Percentiles rank a stretch among this genome's conserved stretches.
Conservation (phyloP, 139 green algal species). For the Volvox africanus region DNA sequence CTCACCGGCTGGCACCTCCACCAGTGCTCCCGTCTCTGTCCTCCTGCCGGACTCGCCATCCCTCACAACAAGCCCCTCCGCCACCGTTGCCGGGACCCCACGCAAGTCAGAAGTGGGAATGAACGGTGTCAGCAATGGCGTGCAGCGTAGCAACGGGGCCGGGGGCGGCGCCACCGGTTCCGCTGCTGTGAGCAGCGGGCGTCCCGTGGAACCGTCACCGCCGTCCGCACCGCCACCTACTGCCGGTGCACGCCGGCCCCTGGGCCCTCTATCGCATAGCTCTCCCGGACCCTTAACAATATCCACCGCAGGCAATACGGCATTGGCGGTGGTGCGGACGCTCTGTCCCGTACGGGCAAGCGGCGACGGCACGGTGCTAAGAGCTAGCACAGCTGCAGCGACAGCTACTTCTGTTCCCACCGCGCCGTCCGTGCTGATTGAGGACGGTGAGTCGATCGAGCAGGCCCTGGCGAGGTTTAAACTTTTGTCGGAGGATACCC, state of each 20-base stretch:
- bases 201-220: background rate
- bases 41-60: background rate
- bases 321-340: too few relatives aligned
- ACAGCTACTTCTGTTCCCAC: background rate
- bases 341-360: too few relatives aligned
- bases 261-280: background rate
- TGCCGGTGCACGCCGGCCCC: background rate
- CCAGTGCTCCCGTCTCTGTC: background rate
- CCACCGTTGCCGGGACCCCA: background rate
- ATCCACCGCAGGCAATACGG: too few relatives aligned
- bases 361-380: background rate
- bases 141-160: background rate
- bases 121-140: background rate
- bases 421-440: background rate
- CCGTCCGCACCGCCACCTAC: background rate
- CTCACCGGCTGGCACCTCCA: background rate
- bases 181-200: background rate
- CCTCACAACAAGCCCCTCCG: background rate
- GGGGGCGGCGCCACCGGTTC: background rate
- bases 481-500: background rate
- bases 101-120: background rate
- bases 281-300: too few relatives aligned
- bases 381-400: background rate
- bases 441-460: conserved; percentile 23
- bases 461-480: conserved; percentile 17